Percentiles rank a stretch among this genome's conserved stretches.
Evolutionary conservation across 73 alveolate species (phyloP).

Genomic region (Uronychia binucleata): DNA sequence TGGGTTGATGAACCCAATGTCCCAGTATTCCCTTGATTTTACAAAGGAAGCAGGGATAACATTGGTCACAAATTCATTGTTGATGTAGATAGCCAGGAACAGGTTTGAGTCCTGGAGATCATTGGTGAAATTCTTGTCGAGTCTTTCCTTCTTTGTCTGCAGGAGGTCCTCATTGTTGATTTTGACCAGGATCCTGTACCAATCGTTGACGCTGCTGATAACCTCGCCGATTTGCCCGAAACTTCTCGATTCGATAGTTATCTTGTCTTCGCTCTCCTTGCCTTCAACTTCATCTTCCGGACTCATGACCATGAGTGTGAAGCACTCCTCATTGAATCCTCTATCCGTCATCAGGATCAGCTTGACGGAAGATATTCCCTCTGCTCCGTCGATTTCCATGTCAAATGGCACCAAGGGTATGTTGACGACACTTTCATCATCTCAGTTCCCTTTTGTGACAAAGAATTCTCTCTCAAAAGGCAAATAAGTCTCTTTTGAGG

Average conservation of each 20-base stretch:
- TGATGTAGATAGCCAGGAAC: not conserved
- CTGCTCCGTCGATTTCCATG: not conserved
- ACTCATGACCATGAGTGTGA: not conserved
- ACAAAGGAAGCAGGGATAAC: not conserved
- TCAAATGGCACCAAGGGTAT: not conserved
- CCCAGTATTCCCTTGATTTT: conserved; percentile 1
- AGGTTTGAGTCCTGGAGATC: not conserved
- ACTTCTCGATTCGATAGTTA: not conserved
- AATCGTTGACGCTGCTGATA: not conserved
- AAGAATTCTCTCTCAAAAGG: not conserved
- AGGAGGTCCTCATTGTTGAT: not conserved
- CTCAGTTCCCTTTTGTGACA: not conserved
- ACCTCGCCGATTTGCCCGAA: not conserved
- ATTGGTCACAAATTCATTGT: not conserved
- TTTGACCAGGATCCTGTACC: not conserved
- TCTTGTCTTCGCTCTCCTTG: not conserved
- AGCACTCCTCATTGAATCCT: not conserved
- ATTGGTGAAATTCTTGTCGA: not conserved
- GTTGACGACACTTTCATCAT: not conserved
- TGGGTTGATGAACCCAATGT: conserved; percentile 9
- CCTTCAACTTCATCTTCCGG: not conserved
- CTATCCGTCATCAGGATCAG: not conserved
- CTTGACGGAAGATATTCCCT: not conserved
- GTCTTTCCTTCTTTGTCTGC: not conserved
- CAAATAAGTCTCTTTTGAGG: not conserved